Base-by-base conservation (phyloP, 2,329 filamentous ascomycete genomes). In the Colletotrichum godetiae region DNA sequence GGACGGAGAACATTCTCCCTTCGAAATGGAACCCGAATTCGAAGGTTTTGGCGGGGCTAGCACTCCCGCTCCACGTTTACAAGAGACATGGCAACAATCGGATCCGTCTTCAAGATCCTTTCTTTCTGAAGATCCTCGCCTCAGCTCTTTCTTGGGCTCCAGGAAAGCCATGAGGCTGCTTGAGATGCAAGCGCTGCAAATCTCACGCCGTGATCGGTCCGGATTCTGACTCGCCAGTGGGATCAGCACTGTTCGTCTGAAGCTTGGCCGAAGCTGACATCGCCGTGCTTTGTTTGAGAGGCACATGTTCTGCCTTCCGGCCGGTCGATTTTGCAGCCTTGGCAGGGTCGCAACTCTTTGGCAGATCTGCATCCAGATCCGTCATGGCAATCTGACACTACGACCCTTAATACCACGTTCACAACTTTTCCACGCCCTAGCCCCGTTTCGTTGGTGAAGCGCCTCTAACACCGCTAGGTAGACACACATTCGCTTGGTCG, bases 211-310 rank as follows among this genome's bases (percentile, higher is more conserved):
- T 58, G 33, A 49, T 37, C 22, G 29, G 35, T 42, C 58, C 52
- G 33, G 29, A 13, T 58, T 27, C 24, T 27, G 11, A 27, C 31
- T 59, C 29, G 52, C 22, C 19, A 24, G 35, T 19, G 15, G 65
- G 46, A 29, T 46, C 31, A 24, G 46, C 12, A 35, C 46, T 53
- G 42, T 35, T 72, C 63, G n/a, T 72, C 56, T 29, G 57, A 72
- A 67, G 63, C 63, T 46, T 33, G 46, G n/a, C 56, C 63, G 66
- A 64, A 69, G 66, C 66, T 72, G 65, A 42, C 59, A 64, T 42
- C 49, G 56, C 29, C 31, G 64, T 33, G 56, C 56, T 61, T 61
- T 66, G 55, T 46, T 33, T 27, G 37, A 11, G 42, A 42, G 56
- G 53, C 68, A 53, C 19, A 24, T 27, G 37, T 8, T n/a, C 27